Base-by-base conservation (phyloP, 495 filamentous ascomycete species). In the Hypoxylon lienhwacheense region DNA sequence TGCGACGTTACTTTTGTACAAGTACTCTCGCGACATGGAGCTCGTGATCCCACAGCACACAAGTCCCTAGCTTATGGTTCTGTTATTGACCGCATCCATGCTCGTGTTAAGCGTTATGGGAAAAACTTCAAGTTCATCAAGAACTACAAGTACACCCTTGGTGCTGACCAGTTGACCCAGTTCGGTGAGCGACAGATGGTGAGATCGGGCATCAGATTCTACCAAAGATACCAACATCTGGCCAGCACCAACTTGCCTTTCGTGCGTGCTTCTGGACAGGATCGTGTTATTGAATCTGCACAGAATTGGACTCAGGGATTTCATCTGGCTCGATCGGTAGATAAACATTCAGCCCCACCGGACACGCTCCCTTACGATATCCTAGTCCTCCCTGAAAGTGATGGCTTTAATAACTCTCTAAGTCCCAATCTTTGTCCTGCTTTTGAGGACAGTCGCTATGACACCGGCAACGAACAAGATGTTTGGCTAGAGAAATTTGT, bases 1-100 rank as follows among this genome's bases (percentile, higher is more conserved):
- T 96, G 90, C 73, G 67, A 79, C 35, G 65, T 92, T 52, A 90
- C 82, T 26, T 91, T 93, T 65, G 89, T 79, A 7, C 87, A 91
- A 58, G 68, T 90, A 11, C 77, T 96, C 45, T 87, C 87, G 6
- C 81, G 90, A 10, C 90, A 96, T 68, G 90, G 90, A n/a, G 88
- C 88, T 10, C 78, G 90, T 50, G 85, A 85, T 64, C 90, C 90
- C 7, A 93, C 89, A 0, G 53, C 65, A 2, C 68, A 69, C 28
- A 91, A 90, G 72, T 75, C 81, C 7, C 47, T 59, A 7, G 55
- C 56, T 10, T 91, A 91, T 67, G 68, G 65, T 20, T 58, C 63
- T 19, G 72, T 83, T 15, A 74, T 93, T 39, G 55, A 76, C 11
- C 73, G 71, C 6, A 85, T 96, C 57, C 82, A 91, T 17, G 53